Evolutionary conservation across 2,329 filamentous ascomycete species (phyloP).

Genomic region (Ophiosphaerella narmari): DNA sequence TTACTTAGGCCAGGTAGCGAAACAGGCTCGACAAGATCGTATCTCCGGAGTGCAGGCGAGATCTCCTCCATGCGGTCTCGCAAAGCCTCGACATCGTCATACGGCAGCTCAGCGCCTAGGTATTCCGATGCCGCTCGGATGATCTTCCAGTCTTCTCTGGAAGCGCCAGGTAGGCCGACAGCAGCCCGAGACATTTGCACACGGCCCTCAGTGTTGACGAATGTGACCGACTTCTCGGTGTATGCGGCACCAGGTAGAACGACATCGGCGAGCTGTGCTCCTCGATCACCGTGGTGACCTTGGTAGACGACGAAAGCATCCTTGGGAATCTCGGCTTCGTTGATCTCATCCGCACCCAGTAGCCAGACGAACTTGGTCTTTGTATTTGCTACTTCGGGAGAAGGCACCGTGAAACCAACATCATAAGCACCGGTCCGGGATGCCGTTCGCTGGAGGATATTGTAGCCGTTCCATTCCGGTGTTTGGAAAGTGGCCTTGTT

Average conservation of each 20-base stretch:
- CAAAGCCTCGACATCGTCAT: constrained; percentile 87
- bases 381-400: constrained; percentile 77
- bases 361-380: constrained; percentile 97
- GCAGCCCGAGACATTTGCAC: constrained; percentile 92
- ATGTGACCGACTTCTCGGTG: constrained; percentile 95
- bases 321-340: constrained; percentile 84
- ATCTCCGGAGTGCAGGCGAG: constrained; percentile 83
- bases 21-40: constrained; percentile 87
- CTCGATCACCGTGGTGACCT: constrained; percentile 94
- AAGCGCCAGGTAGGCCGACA: constrained; percentile 83
- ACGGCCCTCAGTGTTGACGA: constrained; percentile 96
- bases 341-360: constrained; percentile 90
- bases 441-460: constrained; percentile 90
- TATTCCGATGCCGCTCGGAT: constrained; percentile 92
- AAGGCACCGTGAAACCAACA: constrained; percentile 90
- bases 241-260: constrained; percentile 93
- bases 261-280: constrained; percentile 90
- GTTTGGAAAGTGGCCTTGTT: constrained; percentile 86
- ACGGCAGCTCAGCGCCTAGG: constrained; percentile 82
- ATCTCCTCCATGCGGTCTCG: constrained; percentile 95
- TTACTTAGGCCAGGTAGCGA: constrained; percentile 77
- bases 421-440: constrained; percentile 94
- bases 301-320: constrained; percentile 97
- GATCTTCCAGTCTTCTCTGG: constrained; percentile 98
- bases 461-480: constrained; percentile 95